phyloP scores from a whole-genome alignment of 2,329 filamentous ascomycete genomes.

The Penicillium crustosum region DNA sequence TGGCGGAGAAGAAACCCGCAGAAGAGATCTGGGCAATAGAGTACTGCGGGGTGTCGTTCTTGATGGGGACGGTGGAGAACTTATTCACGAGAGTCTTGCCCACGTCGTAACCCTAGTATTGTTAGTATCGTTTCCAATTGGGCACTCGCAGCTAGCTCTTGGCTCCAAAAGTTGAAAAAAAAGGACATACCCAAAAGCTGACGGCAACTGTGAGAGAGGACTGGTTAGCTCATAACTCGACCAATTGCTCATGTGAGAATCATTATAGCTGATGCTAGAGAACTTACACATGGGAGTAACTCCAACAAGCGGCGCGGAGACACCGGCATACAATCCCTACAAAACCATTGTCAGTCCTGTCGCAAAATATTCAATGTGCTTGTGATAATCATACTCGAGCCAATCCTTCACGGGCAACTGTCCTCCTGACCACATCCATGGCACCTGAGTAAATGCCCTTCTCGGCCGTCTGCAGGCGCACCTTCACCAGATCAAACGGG shows the following conservation, averaged over 20 bases:
- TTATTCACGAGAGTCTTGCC: conserved; percentile 82
- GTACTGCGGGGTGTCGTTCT: conserved; percentile 64
- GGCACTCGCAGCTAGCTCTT: not conserved
- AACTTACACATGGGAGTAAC: conserved; percentile 98
- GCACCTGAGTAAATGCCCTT: conserved; percentile 87
- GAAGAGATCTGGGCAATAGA: conserved; percentile 84
- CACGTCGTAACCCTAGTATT: conserved; percentile 83
- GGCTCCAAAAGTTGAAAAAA: not conserved
- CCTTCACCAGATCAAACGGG: conserved; percentile 97
- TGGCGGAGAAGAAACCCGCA: conserved; percentile 95
- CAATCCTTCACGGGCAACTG: conserved; percentile 81
- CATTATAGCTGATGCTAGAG: conserved; percentile 3
- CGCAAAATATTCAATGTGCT: not conserved
- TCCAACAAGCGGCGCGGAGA: conserved; percentile 88
- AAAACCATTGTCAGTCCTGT: conserved; percentile 3
- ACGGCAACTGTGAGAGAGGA: conserved; percentile 56
- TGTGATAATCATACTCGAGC: conserved; percentile 47
- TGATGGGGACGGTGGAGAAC: conserved; percentile 61
- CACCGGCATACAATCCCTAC: conserved; percentile 89
- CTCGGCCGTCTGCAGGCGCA: conserved; percentile 93
- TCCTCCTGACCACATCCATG: conserved; percentile 87
- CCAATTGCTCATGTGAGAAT: not conserved
- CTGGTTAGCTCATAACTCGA: conserved; percentile 2
- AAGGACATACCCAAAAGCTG: conserved; percentile 60
- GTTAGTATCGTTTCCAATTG: conserved; percentile 19